Percentiles rank a stretch among this genome's conserved stretches.
Conservation (phyloP, 371 early-diverging fungal species). For the Smittium mucronatum region DNA sequence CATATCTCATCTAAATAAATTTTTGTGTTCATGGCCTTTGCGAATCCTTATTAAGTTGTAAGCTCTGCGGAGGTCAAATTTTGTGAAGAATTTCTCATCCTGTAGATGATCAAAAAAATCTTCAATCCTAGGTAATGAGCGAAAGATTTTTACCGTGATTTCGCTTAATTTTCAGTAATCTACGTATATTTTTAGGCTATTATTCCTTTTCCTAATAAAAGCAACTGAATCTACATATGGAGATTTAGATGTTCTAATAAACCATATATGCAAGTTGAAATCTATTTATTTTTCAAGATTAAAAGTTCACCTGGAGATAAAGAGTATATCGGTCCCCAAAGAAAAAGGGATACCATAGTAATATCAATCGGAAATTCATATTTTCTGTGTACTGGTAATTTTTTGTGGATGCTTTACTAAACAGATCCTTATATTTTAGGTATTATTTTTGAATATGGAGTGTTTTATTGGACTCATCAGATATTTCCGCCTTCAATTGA, state of each 20-base stretch:
- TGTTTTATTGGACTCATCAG: background rate
- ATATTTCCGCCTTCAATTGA: background rate
- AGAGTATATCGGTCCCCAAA: background rate
- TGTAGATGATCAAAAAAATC: conserved; percentile 24
- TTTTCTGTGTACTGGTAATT: background rate
- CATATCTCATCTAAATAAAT: conserved; percentile 37
- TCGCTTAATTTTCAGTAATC: conserved; percentile 31
- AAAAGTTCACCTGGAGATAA: background rate
- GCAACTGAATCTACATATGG: conserved; percentile 25
- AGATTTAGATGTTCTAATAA: conserved; percentile 17
- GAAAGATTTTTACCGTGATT: conserved; percentile 25
- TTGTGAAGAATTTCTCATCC: conserved; percentile 18
- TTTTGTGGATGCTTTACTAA: background rate
- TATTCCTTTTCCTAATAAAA: conserved; percentile 36
- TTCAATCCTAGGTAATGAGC: conserved; percentile 26
- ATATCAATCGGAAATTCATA: background rate
- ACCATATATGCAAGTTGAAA: background rate
- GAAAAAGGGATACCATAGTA: background rate
- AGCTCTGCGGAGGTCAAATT: conserved; percentile 25
- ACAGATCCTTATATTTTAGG: background rate
- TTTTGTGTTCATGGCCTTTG: conserved; percentile 27
- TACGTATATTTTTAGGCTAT: conserved; percentile 22
- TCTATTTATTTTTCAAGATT: background rate
- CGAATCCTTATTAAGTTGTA: conserved; percentile 31
- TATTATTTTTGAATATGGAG: background rate